phyloP scores from a whole-genome alignment of 2,329 filamentous ascomycete genomes.

The Verticillium longisporum region DNA sequence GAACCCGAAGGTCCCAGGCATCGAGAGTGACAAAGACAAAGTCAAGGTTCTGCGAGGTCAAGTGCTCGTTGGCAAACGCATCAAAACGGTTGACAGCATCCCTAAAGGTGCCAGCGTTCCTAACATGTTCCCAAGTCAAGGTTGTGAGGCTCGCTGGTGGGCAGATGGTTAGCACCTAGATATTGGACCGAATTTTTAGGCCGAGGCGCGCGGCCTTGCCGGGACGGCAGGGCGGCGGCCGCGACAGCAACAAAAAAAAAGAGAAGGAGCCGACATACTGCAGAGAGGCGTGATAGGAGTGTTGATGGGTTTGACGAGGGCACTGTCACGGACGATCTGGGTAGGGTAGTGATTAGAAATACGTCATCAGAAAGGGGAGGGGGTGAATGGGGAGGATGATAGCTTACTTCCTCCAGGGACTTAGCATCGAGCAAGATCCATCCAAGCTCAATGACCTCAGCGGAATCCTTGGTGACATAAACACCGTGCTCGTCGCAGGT shows the following conservation, averaged over 20 bases:
- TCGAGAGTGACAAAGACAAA: constrained; percentile 98
- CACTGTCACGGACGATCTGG: constrained; percentile 89
- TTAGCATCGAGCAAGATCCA: constrained; percentile 95
- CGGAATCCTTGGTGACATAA: constrained; percentile 98
- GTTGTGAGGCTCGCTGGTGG: constrained; percentile 85
- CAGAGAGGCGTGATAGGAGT: constrained; percentile 97
- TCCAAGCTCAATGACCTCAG: constrained; percentile 97
- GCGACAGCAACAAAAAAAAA: neutral
- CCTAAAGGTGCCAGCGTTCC: constrained; percentile 93
- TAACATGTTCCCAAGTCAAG: constrained; percentile 97
- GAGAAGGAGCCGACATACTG: constrained; percentile 61
- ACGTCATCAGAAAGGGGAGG: constrained; percentile 9
- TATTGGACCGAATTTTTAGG: neutral
- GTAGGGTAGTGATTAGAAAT: constrained; percentile 11
- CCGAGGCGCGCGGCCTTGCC: neutral
- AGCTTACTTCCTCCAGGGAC: constrained; percentile 80
- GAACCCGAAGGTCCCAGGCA: constrained; percentile 96
- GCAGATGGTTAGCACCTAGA: constrained; percentile 10
- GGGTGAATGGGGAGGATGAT: constrained; percentile 1
- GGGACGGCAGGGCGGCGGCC: neutral
- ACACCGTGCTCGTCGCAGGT: constrained; percentile 99
- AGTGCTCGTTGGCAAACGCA: constrained; percentile 84
- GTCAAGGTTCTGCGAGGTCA: constrained; percentile 84
- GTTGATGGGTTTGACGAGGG: constrained; percentile 97
- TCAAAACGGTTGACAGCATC: constrained; percentile 96